A percentile compares a stretch with the other conserved stretches of the same genome.
Conservation (phyloP, 805 yeast genomes). For the Metschnikowia colocasiae region DNA sequence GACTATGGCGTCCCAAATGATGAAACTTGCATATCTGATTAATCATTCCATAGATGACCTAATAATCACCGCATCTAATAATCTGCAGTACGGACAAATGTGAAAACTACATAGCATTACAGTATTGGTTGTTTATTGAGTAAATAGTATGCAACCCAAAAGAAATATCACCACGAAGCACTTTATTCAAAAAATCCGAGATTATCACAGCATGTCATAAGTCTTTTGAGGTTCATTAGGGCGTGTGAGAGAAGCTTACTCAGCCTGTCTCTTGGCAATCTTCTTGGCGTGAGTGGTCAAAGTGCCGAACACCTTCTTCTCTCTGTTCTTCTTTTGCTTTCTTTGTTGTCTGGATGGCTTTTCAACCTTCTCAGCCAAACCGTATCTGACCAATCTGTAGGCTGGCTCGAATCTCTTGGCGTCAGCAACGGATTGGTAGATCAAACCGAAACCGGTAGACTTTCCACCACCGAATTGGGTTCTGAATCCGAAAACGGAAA, state of each 20-base stretch:
- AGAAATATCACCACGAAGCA: constrained; percentile 19
- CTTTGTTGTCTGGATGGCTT: constrained; percentile 99
- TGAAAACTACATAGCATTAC: neutral
- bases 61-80: neutral
- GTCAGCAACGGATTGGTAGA: constrained; percentile 96
- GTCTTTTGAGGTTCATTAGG: constrained; percentile 20
- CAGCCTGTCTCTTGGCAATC: constrained; percentile 87
- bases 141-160: constrained; percentile 23
- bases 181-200: constrained; percentile 18
- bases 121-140: constrained; percentile 21
- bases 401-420: constrained; percentile 98
- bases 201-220: constrained; percentile 17
- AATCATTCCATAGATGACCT: neutral
- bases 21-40: constrained; percentile 17
- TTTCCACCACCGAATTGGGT: constrained; percentile 99
- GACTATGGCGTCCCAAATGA: constrained; percentile 10
- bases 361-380: constrained; percentile 93
- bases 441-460: constrained; percentile 98
- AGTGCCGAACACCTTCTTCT: constrained; percentile 98
- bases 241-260: constrained; percentile 40
- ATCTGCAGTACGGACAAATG: neutral
- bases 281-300: constrained; percentile 91
- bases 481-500: constrained; percentile 98
- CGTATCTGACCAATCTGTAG: constrained; percentile 99
- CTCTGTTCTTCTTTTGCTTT: constrained; percentile 99